Percentiles rank a stretch among this genome's conserved stretches.
These are phyloP conservation scores for Sporothrix luriei DNA, from an alignment of 2,329 filamentous ascomycete species.

Conservation along the genomic window DNA sequence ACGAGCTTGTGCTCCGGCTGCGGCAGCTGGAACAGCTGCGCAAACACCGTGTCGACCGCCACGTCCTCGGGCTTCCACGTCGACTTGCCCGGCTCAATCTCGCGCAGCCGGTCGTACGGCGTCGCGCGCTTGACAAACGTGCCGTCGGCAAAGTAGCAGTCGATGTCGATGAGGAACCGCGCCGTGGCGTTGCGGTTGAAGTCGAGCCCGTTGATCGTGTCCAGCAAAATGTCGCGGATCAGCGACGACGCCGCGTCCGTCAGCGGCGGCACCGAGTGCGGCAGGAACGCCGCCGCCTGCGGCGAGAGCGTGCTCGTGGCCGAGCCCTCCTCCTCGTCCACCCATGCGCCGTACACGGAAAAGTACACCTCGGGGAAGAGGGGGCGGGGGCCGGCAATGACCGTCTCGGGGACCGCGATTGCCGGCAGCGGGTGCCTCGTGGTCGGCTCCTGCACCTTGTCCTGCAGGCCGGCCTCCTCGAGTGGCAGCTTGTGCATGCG, in stretches of 20 bases:
- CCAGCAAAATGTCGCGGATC: conserved; percentile 80
- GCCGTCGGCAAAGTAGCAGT: conserved; percentile 87
- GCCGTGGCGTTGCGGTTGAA: conserved; percentile 88
- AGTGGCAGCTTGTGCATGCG: conserved; percentile 67
- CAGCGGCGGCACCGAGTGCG: conserved; percentile 82
- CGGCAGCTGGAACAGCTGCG: conserved; percentile 87
- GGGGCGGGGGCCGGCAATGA: conserved; percentile 71
- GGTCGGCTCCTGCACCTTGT: conserved; percentile 57
- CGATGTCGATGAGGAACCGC: conserved; percentile 87
- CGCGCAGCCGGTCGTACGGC: conserved; percentile 83
- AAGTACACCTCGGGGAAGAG: conserved; percentile 93
- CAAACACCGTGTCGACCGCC: conserved; percentile 95
- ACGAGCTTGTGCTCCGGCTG: conserved; percentile 88
- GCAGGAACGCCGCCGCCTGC: conserved; percentile 68
- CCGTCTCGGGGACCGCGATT: conserved; percentile 73
- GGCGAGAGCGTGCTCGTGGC: conserved; percentile 15
- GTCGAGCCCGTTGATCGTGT: conserved; percentile 92
- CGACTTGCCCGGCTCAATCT: conserved; percentile 64
- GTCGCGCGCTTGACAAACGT: conserved; percentile 95
- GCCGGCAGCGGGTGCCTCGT: conserved; percentile 77
- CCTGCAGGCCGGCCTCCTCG: conserved; percentile 62
- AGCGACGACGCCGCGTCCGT: conserved; percentile 77
- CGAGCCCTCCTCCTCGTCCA: conserved; percentile 24
- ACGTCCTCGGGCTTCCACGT: conserved; percentile 99
- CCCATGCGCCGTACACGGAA: conserved; percentile 68